These are phyloP conservation scores for Acanthamoeba culbertsoni DNA, from an alignment of 208 protist species.

Conservation along the genomic window DNA sequence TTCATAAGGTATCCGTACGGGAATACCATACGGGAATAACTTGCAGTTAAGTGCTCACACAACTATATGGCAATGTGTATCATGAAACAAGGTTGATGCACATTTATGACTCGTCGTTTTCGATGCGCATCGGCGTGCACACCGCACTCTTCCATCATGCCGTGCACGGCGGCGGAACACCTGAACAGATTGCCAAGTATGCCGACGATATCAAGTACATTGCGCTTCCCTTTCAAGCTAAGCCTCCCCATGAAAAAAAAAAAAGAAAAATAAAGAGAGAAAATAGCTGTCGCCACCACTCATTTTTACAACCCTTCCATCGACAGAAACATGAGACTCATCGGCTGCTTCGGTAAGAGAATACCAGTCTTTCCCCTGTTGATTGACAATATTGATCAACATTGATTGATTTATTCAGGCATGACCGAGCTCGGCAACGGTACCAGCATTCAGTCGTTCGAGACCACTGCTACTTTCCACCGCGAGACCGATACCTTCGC, in stretches of 20 bases:
- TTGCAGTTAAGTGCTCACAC: neutral
- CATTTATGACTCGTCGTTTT: slow-evolving; percentile 20
- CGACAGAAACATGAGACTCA: slow-evolving; percentile 14
- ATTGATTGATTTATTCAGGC: neutral
- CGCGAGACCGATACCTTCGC: slow-evolving; percentile 69
- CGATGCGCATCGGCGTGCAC: slow-evolving; percentile 56
- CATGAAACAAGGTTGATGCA: slow-evolving; percentile 14
- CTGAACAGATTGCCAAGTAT: slow-evolving; percentile 32
- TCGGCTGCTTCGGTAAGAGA: slow-evolving; percentile 39
- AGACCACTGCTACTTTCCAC: slow-evolving; percentile 78
- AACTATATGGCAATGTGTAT: neutral
- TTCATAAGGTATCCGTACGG: neutral
- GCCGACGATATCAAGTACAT: slow-evolving; percentile 33
- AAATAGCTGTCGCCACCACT: neutral
- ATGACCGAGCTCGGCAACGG: slow-evolving; percentile 80
- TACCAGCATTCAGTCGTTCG: slow-evolving; percentile 70
- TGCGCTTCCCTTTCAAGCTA: neutral
- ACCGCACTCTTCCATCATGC: neutral
- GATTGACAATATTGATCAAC: neutral
- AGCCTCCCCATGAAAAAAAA: too few relatives aligned
- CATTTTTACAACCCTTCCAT: neutral
- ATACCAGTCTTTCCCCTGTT: neutral
- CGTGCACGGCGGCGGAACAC: neutral
- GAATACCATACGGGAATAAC: neutral
- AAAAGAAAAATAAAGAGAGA: too few relatives aligned